Evolutionary conservation across 768 basidiomycete species (phyloP).

Genomic region (Agaricus sinodeliciosus): DNA sequence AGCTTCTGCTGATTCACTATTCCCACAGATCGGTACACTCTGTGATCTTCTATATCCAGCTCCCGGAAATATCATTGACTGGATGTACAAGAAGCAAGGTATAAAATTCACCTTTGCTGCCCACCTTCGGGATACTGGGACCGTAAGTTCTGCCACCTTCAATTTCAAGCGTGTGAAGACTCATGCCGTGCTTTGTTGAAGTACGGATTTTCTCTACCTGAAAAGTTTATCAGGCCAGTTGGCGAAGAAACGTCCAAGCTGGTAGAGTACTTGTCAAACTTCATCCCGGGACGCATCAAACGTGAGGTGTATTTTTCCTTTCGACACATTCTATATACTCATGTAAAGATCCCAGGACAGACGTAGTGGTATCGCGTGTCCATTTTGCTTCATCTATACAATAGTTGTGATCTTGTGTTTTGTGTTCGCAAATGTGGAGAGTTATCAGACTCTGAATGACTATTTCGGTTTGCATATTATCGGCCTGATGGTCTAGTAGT

Average conservation of each 20-base stretch:
- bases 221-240: constrained; percentile 66
- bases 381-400: not conserved
- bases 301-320: not conserved
- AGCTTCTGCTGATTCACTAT: not conserved
- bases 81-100: constrained; percentile 26
- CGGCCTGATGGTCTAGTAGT: constrained; percentile 9
- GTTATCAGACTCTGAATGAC: not conserved
- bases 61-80: constrained; percentile 29
- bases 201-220: constrained; percentile 76
- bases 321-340: not conserved
- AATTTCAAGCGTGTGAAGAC: no score
- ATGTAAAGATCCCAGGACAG: not conserved
- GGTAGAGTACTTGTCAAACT: constrained; percentile 60
- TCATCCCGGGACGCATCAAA: constrained; percentile 36
- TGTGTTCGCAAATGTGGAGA: not conserved
- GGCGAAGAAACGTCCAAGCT: constrained; percentile 71
- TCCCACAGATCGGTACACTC: constrained; percentile 18
- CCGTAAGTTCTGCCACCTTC: constrained; percentile 18
- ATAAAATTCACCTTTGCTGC: constrained; percentile 29
- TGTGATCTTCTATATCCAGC: constrained; percentile 28
- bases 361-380: not conserved
- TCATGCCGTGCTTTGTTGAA: constrained; percentile 15
- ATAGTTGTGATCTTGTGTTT: no score
- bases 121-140: constrained; percentile 29
- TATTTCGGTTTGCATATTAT: not conserved